phyloP scores from a whole-genome alignment of 495 filamentous ascomycete genomes.

The Annulohypoxylon moriforme region DNA sequence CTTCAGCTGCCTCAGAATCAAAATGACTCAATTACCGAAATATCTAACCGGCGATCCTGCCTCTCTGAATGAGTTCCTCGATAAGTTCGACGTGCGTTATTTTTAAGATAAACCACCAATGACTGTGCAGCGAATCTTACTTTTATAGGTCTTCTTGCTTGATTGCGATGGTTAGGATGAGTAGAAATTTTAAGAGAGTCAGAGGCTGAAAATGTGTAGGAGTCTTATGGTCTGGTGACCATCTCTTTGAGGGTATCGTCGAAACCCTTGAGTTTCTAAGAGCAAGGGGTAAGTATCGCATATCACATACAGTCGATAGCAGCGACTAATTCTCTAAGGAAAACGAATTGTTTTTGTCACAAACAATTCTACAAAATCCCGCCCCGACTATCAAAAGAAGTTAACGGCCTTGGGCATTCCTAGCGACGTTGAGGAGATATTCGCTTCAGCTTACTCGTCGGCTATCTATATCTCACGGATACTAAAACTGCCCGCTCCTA shows the following conservation, averaged over 20 bases:
- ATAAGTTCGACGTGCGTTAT: conserved; percentile 86
- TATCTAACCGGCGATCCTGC: conserved; percentile 83
- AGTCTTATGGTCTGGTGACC: conserved; percentile 95
- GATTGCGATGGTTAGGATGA: conserved; percentile 90
- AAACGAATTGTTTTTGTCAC: conserved; percentile 97
- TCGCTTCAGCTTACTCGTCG: conserved; percentile 92
- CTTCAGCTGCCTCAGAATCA: neutral
- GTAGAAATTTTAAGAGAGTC: neutral
- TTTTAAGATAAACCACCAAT: conserved; percentile 3
- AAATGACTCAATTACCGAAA: conserved; percentile 60
- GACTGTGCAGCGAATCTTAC: conserved; percentile 20
- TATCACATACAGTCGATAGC: neutral
- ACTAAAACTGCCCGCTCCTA: conserved; percentile 75
- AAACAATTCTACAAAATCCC: conserved; percentile 98
- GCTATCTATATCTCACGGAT: conserved; percentile 97
- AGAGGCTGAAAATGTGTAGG: conserved; percentile 63
- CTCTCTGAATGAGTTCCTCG: conserved; percentile 82
- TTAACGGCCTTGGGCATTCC: conserved; percentile 85
- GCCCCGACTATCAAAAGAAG: conserved; percentile 91
- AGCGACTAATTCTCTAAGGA: conserved; percentile 58
- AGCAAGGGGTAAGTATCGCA: conserved; percentile 70
- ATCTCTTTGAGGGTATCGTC: conserved; percentile 81
- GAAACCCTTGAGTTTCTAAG: conserved; percentile 86
- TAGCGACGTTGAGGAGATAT: conserved; percentile 85
- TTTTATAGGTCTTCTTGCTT: conserved; percentile 83